Evolutionary conservation across 2,329 filamentous ascomycete genomes (phyloP).

Genomic region (Venturia aucupariae): DNA sequence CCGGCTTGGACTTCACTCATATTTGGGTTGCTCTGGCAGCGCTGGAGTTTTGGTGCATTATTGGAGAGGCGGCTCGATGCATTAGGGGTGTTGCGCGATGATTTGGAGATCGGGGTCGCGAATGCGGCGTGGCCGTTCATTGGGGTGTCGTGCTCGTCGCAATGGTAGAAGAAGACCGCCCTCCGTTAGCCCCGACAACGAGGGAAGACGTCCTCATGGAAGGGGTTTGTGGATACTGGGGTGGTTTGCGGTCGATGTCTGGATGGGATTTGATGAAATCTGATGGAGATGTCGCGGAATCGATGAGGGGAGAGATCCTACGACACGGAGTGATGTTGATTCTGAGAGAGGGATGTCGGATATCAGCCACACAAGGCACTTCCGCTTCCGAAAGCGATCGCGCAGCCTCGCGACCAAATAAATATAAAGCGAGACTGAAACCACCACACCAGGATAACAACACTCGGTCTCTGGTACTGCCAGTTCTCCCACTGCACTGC

Average conservation of each 20-base stretch:
- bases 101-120: slow-evolving; percentile 26
- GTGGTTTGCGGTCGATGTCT: slow-evolving; percentile 17
- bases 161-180: neutral
- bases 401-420: no score
- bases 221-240: neutral
- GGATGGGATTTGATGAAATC: slow-evolving; percentile 18
- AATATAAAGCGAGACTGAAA: no score
- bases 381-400: no score
- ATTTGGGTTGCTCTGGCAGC: slow-evolving; percentile 26
- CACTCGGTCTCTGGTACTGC: no score
- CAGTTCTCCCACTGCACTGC: no score
- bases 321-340: neutral
- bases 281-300: neutral
- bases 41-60: slow-evolving; percentile 29
- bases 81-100: slow-evolving; percentile 33
- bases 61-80: slow-evolving; percentile 27
- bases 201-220: slow-evolving; percentile 5
- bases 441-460: no score
- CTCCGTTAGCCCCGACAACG: neutral
- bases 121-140: slow-evolving; percentile 16
- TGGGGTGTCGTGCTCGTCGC: neutral
- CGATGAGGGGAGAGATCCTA: neutral
- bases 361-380: neutral
- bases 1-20: slow-evolving; percentile 32
- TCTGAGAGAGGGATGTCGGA: neutral